Evolutionary conservation across 2,329 filamentous ascomycete species (phyloP).

Genomic region (Thelonectria blattea): DNA sequence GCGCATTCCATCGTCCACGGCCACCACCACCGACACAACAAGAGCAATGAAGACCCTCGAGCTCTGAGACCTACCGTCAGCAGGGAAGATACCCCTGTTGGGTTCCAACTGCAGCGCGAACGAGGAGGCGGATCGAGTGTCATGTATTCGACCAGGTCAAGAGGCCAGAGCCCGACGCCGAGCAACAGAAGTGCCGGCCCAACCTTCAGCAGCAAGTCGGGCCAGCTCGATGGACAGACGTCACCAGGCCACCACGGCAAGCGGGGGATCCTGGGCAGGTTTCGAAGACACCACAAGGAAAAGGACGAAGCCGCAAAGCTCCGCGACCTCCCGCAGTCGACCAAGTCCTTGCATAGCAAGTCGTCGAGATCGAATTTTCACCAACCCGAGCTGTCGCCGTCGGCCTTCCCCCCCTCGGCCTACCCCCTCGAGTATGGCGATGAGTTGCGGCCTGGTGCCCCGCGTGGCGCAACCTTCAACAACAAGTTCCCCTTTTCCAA

Average conservation of each 20-base stretch:
- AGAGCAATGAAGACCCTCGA: conserved; percentile 70
- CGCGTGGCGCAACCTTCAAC: conserved; percentile 61
- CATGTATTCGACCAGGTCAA: conserved; percentile 57
- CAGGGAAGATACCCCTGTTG: conserved; percentile 70
- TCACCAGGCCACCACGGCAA: conserved; percentile 64
- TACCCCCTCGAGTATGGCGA: conserved; percentile 40
- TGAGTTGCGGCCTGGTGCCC: conserved; percentile 36
- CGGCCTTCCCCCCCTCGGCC: conserved; percentile 43
- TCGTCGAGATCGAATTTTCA: conserved; percentile 55
- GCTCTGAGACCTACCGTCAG: conserved; percentile 74
- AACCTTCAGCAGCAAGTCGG: conserved; percentile 53
- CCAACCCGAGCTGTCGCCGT: conserved; percentile 47
- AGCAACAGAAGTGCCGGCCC: conserved; percentile 68
- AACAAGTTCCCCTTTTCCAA: conserved; percentile 70
- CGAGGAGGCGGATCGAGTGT: conserved; percentile 58
- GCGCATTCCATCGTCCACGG: conserved; percentile 68
- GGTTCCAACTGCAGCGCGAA: conserved; percentile 50
- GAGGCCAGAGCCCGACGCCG: conserved; percentile 82
- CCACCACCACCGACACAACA: conserved; percentile 71
- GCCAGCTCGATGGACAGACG: conserved; percentile 59
- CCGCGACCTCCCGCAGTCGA: conserved; percentile 58
- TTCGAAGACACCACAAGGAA: conserved; percentile 62
- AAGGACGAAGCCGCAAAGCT: conserved; percentile 51
- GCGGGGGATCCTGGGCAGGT: conserved; percentile 56
- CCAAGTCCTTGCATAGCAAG: conserved; percentile 58